Evolutionary conservation across 768 basidiomycete species (phyloP).

Genomic region (Pleurotus giganteus): DNA sequence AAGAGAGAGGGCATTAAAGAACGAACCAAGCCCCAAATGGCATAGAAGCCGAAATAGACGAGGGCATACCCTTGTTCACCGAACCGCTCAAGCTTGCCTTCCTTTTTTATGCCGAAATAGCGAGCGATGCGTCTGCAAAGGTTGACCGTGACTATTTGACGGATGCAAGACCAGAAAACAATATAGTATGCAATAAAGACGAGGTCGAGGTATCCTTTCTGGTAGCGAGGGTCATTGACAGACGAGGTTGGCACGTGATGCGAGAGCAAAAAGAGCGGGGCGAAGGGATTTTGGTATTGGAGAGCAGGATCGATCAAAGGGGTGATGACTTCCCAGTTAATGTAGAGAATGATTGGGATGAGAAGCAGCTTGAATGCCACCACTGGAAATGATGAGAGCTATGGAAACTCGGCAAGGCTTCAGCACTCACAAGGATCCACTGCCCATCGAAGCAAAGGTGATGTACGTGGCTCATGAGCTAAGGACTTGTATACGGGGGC

Average conservation of each 20-base stretch:
- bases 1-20: not conserved
- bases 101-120: conserved; percentile 65
- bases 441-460: conserved; percentile 66
- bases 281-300: conserved; percentile 66
- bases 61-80: conserved; percentile 90
- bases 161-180: conserved; percentile 85
- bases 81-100: conserved; percentile 75
- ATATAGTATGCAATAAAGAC: conserved; percentile 81
- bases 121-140: conserved; percentile 67
- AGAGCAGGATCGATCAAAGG: conserved; percentile 43
- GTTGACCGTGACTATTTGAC: conserved; percentile 69
- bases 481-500: conserved; percentile 3
- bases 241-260: conserved; percentile 52
- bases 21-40: conserved; percentile 78
- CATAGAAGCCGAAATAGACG: conserved; percentile 72
- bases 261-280: conserved; percentile 68
- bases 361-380: conserved; percentile 68
- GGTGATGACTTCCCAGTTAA: conserved; percentile 58
- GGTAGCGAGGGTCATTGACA: conserved; percentile 57
- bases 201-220: conserved; percentile 74
- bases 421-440: conserved; percentile 60
- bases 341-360: conserved; percentile 56
- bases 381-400: conserved; percentile 30
- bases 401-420: not conserved
- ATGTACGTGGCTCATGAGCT: conserved; percentile 18